phyloP scores from a whole-genome alignment of 2,329 filamentous ascomycete genomes.

The Aspergillus luchuensis region DNA sequence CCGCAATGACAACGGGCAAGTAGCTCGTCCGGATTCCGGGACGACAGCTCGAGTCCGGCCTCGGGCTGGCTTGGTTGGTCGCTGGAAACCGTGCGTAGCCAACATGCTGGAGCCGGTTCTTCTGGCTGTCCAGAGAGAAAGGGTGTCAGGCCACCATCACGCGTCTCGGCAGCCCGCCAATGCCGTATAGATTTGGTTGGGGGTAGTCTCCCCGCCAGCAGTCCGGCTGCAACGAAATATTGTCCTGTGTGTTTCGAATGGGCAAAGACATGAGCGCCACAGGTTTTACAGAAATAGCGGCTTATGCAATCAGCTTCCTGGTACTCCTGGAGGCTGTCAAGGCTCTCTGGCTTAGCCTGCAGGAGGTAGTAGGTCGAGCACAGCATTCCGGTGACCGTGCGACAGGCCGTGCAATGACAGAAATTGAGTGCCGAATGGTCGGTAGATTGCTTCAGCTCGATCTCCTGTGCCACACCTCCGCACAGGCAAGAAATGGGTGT shows the following conservation, averaged over 20 bases:
- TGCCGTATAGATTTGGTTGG: conserved; percentile 29
- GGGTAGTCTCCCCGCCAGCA: conserved; percentile 26
- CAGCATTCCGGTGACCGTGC: conserved; percentile 51
- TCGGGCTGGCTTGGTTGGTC: not conserved
- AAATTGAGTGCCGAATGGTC: conserved; percentile 36
- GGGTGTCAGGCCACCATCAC: conserved; percentile 33
- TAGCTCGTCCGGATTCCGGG: conserved; percentile 31
- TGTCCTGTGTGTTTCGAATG: conserved; percentile 25
- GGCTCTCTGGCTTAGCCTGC: conserved; percentile 34
- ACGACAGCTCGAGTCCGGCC: not conserved
- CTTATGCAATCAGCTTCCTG: conserved; percentile 45
- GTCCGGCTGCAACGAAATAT: conserved; percentile 39
- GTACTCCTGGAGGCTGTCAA: conserved; percentile 47
- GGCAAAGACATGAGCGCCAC: conserved; percentile 50
- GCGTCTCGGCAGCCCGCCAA: conserved; percentile 30
- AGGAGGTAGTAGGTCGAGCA: conserved; percentile 49
- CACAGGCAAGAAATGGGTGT: conserved; percentile 35
- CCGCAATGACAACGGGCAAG: conserved; percentile 58
- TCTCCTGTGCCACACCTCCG: conserved; percentile 24
- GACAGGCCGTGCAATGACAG: conserved; percentile 57
- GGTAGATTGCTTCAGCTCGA: conserved; percentile 26
- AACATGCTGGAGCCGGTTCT: conserved; percentile 22
- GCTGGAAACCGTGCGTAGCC: conserved; percentile 19
- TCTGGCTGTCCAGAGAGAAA: conserved; percentile 27
- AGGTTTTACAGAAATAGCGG: conserved; percentile 54